phyloP scores from a whole-genome alignment of 345 rosid species.

The Gossypium herbaceum region DNA sequence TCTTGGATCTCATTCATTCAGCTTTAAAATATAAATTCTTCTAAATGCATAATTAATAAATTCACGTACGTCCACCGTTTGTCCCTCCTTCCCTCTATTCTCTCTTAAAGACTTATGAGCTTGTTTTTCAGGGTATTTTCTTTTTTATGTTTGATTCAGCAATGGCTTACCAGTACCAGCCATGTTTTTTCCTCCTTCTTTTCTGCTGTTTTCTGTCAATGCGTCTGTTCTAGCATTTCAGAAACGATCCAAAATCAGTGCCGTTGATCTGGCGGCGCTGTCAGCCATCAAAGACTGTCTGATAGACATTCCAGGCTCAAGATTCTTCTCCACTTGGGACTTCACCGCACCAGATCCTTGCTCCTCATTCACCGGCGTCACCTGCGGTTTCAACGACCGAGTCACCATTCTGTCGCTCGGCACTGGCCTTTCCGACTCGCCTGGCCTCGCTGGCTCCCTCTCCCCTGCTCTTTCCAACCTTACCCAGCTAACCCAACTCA shows the following conservation, averaged over 20 bases:
- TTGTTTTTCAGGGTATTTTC: neutral
- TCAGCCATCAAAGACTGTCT: slow-evolving; percentile 40
- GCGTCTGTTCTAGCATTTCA: neutral
- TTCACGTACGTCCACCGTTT: neutral
- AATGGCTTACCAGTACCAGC: neutral
- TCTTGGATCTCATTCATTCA: slow-evolving; percentile 1
- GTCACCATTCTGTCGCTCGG: slow-evolving; percentile 50
- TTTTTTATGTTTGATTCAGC: neutral
- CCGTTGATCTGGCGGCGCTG: slow-evolving; percentile 40
- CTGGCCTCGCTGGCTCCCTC: slow-evolving; percentile 72
- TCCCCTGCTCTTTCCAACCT: slow-evolving; percentile 59
- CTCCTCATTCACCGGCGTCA: slow-evolving; percentile 52
- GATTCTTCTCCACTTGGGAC: slow-evolving; percentile 61
- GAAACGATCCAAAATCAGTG: slow-evolving; percentile 14
- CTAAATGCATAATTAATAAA: slow-evolving; percentile 1
- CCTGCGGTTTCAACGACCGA: slow-evolving; percentile 37
- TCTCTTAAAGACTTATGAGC: neutral
- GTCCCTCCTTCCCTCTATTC: neutral
- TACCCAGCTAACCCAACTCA: slow-evolving; percentile 57
- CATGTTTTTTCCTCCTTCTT: neutral
- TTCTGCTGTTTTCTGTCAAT: neutral
- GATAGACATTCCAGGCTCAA: slow-evolving; percentile 50
- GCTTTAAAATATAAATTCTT: neutral
- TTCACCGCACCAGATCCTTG: slow-evolving; percentile 48
- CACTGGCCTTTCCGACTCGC: slow-evolving; percentile 38